Base-by-base conservation (phyloP, 345 rosid genomes). In the Euphorbia tirucalli region DNA sequence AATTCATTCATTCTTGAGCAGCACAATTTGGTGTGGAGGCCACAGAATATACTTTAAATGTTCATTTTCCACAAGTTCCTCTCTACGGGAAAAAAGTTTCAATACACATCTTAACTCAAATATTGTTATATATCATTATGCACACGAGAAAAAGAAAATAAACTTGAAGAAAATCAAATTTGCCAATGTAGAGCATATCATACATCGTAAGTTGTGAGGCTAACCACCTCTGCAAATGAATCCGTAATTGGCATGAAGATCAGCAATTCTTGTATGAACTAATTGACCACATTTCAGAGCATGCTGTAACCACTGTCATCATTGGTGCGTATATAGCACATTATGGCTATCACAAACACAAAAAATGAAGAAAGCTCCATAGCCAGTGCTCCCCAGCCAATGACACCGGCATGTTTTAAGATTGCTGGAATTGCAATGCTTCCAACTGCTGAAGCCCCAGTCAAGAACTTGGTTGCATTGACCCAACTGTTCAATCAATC, bases 341-440 rank as follows among this genome's bases (percentile, higher is more conserved):
- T 74, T 48, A 95, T 89, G 69, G 99, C 90, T 10, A 88, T 62
- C 15, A 95, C 80, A 77, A 95, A 86, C 49, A 92, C 65, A 25
- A 95, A 66, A 72, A 81, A 92, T 1, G 98, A 95, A 0, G 96
- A 90, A 46, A 95, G 91, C 72, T 89, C 97, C 87, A 95, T 74
- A 18, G 83, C 88, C 28, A 92, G 74, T 55, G 99, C 98, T 1
- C 98, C 99, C 99, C 99, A 95, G 19, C 99, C 83, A 6, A 95
- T 95, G 57, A 92, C 88, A 50, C 91, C 97, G 0, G 97, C 90
- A 60, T 95, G 98, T 85, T 89, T 95, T 65, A 95, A 82, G 70
- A 95, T 92, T 56, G 82, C 85, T 2, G 99, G 99, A 78, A 95
- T 90, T 6, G 99, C 99, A 21, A 95, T 81, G 83, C 97, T 95